Evolutionary conservation across 345 rosid genomes (phyloP), one percentile per base, ranked within the genome.

Genomic region (Euphorbia lathyris): DNA sequence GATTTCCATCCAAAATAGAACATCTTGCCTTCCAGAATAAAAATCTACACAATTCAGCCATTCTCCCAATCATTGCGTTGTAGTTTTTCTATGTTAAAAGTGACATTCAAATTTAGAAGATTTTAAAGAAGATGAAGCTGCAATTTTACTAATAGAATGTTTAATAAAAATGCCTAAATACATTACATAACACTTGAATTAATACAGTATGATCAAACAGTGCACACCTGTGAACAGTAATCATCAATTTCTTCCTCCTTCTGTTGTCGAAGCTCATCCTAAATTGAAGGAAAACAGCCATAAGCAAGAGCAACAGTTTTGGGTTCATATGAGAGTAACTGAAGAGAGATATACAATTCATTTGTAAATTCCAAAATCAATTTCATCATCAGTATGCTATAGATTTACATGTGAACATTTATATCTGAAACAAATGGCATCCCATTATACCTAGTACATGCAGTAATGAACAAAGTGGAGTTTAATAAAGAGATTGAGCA

Each of bases 211-310:
- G 74, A 72, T 30, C 16, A 57, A 60, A 65, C 27, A 45, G 56
- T 59, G 63, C 86, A 76, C 81, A 92, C 99, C 92, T 92, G 88
- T 70, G 99, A 95, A 69, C 96, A 95, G 63, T 92, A 90, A 81
- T 95, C 98, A 78, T 95, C 98, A 83, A 95, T 87, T 72, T 88
- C 92, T 84, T 95, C 99, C 80, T 95, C 98, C 72, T 85, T 87
- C 65, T 79, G 90, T 71, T 95, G 98, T 23, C 91, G 91, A 65
- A 87, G 68, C 80, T 92, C 99, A 80, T 91, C 87, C 97, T 91
- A 72, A 55, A 68, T 47, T 51, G 62, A 34, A 45, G n/a, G 51
- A 50, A 70, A 50, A n/a, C 7, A 19, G 17, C 8, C 27, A 42
- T 57, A 9, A 62, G 14, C 14, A 25, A 13, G 20, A 47, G 32